Percentiles rank a stretch among this genome's conserved stretches.
Evolutionary conservation across 495 filamentous ascomycete species (phyloP).

Genomic region (Daldinia vernicosa): DNA sequence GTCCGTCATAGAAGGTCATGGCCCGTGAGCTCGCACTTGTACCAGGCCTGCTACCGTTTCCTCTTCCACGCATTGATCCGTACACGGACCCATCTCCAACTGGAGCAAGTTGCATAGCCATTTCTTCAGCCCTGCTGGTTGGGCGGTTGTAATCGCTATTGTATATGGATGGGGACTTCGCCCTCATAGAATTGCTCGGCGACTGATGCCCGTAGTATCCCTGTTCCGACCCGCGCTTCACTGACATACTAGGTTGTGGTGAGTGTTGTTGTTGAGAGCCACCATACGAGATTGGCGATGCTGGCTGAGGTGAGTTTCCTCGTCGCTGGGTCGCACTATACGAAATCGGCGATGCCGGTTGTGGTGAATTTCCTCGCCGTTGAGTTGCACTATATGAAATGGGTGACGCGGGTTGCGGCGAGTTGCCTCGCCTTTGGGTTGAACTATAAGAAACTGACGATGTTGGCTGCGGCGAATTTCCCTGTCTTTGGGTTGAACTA

Average conservation of each 20-base stretch:
- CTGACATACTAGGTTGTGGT: slow-evolving; percentile 43
- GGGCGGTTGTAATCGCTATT: slow-evolving; percentile 63
- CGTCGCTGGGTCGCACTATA: slow-evolving; percentile 56
- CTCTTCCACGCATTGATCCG: slow-evolving; percentile 61
- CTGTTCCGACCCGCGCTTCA: slow-evolving; percentile 65
- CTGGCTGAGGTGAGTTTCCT: slow-evolving; percentile 44
- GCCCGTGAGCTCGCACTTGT: slow-evolving; percentile 52
- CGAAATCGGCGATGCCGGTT: slow-evolving; percentile 57
- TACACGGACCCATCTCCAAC: slow-evolving; percentile 44
- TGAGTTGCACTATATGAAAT: slow-evolving; percentile 60
- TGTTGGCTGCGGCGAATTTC: slow-evolving; percentile 45
- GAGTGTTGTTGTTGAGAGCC: slow-evolving; percentile 52
- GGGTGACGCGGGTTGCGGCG: slow-evolving; percentile 52
- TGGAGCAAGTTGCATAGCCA: slow-evolving; percentile 83
- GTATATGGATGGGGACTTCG: slow-evolving; percentile 66
- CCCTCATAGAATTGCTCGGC: slow-evolving; percentile 61
- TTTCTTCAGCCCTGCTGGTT: slow-evolving; percentile 69
- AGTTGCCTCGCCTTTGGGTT: slow-evolving; percentile 47
- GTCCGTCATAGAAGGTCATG: slow-evolving; percentile 70
- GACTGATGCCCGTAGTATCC: slow-evolving; percentile 67
- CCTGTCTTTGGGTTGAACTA: slow-evolving; percentile 50
- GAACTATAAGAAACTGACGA: slow-evolving; percentile 62
- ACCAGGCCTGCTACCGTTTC: slow-evolving; percentile 48
- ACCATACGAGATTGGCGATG: slow-evolving; percentile 41
- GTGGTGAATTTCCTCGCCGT: slow-evolving; percentile 42